A percentile compares a stretch with the other conserved stretches of the same genome.
Evolutionary conservation across 192 early-diverging fungal species (phyloP).

Genomic region (Chytriomyces hyalinus): DNA sequence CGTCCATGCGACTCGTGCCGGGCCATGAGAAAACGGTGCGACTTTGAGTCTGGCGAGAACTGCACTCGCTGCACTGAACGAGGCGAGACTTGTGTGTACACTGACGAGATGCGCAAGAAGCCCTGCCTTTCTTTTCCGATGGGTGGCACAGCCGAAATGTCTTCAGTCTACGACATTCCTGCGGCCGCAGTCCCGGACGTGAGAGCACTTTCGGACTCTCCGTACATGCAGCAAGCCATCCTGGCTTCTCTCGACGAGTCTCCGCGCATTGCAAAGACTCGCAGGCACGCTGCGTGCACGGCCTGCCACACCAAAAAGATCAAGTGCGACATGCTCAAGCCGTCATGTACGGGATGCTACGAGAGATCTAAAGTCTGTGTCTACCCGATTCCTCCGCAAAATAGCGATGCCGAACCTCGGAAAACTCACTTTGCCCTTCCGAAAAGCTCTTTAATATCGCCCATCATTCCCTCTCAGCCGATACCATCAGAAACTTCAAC

Average conservation of each 20-base stretch:
- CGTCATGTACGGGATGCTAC: neutral
- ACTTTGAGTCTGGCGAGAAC: neutral
- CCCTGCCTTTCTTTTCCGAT: neutral
- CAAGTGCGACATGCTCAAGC: conserved; percentile 5
- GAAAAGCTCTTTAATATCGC: neutral
- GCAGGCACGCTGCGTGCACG: conserved; percentile 7
- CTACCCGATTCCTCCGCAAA: neutral
- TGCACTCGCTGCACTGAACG: neutral
- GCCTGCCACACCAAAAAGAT: conserved; percentile 16
- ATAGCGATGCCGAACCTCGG: neutral
- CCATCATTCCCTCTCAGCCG: neutral
- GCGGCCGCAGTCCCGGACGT: neutral
- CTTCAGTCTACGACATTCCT: neutral
- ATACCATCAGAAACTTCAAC: too few species aligned
- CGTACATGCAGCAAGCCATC: neutral
- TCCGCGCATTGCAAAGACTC: neutral
- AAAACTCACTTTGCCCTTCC: neutral
- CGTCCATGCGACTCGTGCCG: neutral
- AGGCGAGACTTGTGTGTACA: too few species aligned
- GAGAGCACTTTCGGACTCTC: neutral
- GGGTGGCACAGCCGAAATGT: neutral
- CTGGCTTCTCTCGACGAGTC: neutral
- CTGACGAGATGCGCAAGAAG: neutral
- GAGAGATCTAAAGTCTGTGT: neutral
- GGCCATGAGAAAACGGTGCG: neutral